Conservation (phyloP, 2,329 filamentous ascomycete genomes). For the Leptographium flavum region DNA sequence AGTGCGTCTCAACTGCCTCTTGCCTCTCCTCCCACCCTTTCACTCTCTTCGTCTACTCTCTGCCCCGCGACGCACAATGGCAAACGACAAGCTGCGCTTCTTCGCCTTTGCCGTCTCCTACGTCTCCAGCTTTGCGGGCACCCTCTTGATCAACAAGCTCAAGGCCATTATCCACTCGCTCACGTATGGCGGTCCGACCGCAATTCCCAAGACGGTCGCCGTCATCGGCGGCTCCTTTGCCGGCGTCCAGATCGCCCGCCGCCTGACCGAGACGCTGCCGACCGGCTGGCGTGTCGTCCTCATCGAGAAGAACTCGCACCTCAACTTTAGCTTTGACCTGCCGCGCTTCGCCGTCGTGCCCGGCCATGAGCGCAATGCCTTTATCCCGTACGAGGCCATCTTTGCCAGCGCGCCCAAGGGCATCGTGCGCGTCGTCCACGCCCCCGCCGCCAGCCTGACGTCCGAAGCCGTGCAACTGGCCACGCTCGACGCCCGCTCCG, state of each 20-base stretch:
- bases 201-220: conserved; percentile 29
- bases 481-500: conserved; percentile 12
- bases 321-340: conserved; percentile 46
- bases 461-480: background rate
- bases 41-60: background rate
- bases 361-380: conserved; percentile 43
- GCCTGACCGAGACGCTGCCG: conserved; percentile 33
- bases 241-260: conserved; percentile 33
- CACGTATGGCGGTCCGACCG: conserved; percentile 7
- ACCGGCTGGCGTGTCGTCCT: conserved; percentile 37
- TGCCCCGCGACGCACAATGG: background rate
- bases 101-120: background rate
- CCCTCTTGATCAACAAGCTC: background rate
- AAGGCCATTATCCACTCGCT: conserved; percentile 4
- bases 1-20: background rate
- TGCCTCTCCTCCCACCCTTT: background rate
- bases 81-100: conserved; percentile 4
- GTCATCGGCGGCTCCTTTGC: conserved; percentile 45
- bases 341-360: conserved; percentile 42
- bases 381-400: conserved; percentile 40
- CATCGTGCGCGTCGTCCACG: conserved; percentile 25
- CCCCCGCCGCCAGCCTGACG: conserved; percentile 7
- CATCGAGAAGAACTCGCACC: conserved; percentile 45
- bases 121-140: background rate
- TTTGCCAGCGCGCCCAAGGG: conserved; percentile 21